Base-by-base conservation (phyloP, 768 basidiomycete species). In the Boletus tylopilopsis region DNA sequence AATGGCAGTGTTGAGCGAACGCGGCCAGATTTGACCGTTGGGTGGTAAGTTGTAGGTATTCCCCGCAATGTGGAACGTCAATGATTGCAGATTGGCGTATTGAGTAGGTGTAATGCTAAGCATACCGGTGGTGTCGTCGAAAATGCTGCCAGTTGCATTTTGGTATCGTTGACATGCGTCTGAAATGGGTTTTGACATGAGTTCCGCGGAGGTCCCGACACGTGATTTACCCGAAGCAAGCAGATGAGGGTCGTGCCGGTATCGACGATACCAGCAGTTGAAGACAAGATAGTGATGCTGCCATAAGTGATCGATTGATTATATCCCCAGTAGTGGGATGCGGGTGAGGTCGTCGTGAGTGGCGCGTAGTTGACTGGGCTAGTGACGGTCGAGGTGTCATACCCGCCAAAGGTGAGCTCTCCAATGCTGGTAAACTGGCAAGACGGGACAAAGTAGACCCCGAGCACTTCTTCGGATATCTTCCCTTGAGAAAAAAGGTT, bases 181-280 rank as follows among this genome's bases (percentile, higher is more conserved):
- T 47, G 29, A 30, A 30, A 13, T 30, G 29, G 13, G 29, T 30
- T 30, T 30, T 13, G 13, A 22, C 18, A 15, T 22, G 3, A n/a
- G n/a, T n/a, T n/a, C n/a, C n/a, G n/a, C n/a, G n/a, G n/a, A n/a
- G 13, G 29, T 30, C 13, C 13, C 29, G 13, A 22, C 18, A 15
- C 24, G 3, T 25, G 18, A 36, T 57, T 48, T 32, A 64, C 67
- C 49, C 1, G 61, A 36, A 13, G 63, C 52, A 15, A 66, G 25
- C 29, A 61, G 51, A 13, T 46, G 21, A 67, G 42, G 8, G 64
- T 61, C 32, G 58, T 64, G 12, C 66, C 68, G 0, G 65, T 66
- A 49, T 69, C 68, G 19, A 71, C 54, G 35, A 71, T 66, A 19
- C 69, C 69, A 23, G 69, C 60, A 12, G 60, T 61, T 13, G n/a